phyloP scores from a whole-genome alignment of 495 filamentous ascomycete species.

The Cercophora newfieldiana region DNA sequence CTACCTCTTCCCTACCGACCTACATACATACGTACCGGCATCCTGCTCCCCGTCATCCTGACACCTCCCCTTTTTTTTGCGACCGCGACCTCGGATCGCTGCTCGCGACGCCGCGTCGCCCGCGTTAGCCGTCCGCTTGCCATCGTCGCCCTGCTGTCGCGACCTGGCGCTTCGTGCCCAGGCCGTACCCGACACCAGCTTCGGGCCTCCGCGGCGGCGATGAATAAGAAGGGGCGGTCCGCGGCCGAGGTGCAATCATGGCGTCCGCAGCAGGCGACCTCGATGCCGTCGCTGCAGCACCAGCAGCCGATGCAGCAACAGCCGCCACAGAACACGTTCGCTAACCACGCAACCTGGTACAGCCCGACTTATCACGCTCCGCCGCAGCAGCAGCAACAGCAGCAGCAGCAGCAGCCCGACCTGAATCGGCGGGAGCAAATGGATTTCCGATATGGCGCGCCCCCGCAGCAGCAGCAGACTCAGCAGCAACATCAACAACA shows the following conservation, averaged over 20 bases:
- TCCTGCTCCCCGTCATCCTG: conserved; percentile 1
- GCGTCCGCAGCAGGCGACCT: conserved; percentile 35
- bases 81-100: conserved; percentile 5
- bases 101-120: conserved; percentile 16
- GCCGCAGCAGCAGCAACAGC: conserved; percentile 44
- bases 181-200: conserved; percentile 28
- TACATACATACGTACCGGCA: conserved; percentile 1
- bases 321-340: conserved; percentile 27
- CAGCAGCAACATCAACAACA: conserved; percentile 29
- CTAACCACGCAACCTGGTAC: conserved; percentile 38
- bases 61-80: not conserved
- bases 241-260: conserved; percentile 30
- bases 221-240: conserved; percentile 36
- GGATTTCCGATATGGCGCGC: conserved; percentile 32
- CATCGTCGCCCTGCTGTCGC: conserved; percentile 24
- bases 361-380: conserved; percentile 34
- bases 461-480: conserved; percentile 31
- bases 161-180: conserved; percentile 34
- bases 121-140: conserved; percentile 7
- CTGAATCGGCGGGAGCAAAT: conserved; percentile 44
- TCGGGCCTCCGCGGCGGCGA: conserved; percentile 22
- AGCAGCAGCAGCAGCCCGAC: conserved; percentile 44
- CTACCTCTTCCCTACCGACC: conserved; percentile 4
- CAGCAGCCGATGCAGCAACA: conserved; percentile 25
- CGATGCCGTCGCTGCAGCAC: conserved; percentile 36